A percentile compares a stretch with the other conserved stretches of the same genome.
phyloP scores from a whole-genome alignment of 75 land plant species.

The Ceratopteris richardii region DNA sequence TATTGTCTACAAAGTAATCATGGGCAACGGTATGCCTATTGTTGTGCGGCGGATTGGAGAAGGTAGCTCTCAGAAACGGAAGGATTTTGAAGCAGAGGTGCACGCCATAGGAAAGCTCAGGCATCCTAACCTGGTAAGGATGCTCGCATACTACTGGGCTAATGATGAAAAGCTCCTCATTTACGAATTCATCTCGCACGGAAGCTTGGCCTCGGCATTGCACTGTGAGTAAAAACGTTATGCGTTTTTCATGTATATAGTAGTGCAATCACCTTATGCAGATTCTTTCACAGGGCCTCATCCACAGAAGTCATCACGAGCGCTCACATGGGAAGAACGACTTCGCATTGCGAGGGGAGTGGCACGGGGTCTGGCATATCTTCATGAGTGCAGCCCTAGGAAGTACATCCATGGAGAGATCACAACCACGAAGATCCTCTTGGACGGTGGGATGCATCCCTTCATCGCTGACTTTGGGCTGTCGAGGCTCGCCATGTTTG shows the following conservation, averaged over 20 bases:
- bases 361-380: constrained; percentile 24
- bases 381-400: constrained; percentile 31
- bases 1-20: constrained; percentile 72
- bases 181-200: constrained; percentile 66
- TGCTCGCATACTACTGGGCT: constrained; percentile 70
- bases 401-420: constrained; percentile 27
- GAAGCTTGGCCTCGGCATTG: constrained; percentile 50
- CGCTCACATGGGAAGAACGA: constrained; percentile 19
- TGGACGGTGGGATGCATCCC: constrained; percentile 19
- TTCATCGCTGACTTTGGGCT: constrained; percentile 29
- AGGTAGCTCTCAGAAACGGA: constrained; percentile 21
- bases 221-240: constrained; percentile 38
- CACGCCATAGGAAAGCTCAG: constrained; percentile 47
- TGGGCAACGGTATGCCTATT: constrained; percentile 28
- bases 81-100: constrained; percentile 58
- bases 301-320: neutral
- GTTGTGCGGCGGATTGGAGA: constrained; percentile 60
- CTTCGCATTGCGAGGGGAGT: constrained; percentile 23
- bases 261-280: neutral
- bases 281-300: neutral
- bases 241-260: too few species aligned
- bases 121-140: constrained; percentile 52
- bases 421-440: constrained; percentile 23
- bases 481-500: constrained; percentile 6
- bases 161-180: constrained; percentile 64